Conservation (phyloP, 2,329 filamentous ascomycete genomes). For the Alternaria postmessia region DNA sequence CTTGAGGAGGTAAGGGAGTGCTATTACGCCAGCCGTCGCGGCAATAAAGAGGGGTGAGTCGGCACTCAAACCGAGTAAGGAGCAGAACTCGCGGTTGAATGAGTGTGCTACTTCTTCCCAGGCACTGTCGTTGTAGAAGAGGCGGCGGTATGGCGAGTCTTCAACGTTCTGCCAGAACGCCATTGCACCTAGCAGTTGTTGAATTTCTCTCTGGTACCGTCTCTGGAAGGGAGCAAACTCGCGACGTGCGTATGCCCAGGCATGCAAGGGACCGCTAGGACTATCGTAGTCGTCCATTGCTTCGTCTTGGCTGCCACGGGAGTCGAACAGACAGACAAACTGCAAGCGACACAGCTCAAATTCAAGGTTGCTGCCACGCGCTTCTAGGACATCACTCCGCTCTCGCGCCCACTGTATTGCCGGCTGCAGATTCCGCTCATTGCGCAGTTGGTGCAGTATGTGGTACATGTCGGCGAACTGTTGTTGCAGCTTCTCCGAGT, state of each 20-base stretch:
- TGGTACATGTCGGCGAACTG: slow-evolving; percentile 91
- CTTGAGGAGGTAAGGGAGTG: slow-evolving; percentile 87
- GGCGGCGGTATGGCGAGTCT: slow-evolving; percentile 77
- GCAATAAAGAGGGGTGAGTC: slow-evolving; percentile 94
- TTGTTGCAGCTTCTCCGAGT: slow-evolving; percentile 74
- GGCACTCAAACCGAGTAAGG: slow-evolving; percentile 84
- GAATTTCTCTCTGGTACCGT: slow-evolving; percentile 80
- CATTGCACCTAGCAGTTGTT: slow-evolving; percentile 82
- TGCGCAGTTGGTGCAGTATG: slow-evolving; percentile 80
- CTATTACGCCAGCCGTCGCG: slow-evolving; percentile 89
- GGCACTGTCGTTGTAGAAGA: slow-evolving; percentile 77
- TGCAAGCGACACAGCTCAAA: slow-evolving; percentile 93
- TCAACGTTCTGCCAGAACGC: slow-evolving; percentile 78
- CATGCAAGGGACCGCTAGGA: slow-evolving; percentile 63
- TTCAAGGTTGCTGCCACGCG: slow-evolving; percentile 88
- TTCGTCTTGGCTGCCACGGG: slow-evolving; percentile 55
- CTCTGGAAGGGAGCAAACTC: slow-evolving; percentile 78
- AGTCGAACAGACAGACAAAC: slow-evolving; percentile 83
- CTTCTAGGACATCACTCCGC: slow-evolving; percentile 76
- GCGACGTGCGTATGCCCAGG: slow-evolving; percentile 76
- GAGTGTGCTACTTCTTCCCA: slow-evolving; percentile 87
- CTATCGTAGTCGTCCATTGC: slow-evolving; percentile 48
- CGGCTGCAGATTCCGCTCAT: slow-evolving; percentile 74
- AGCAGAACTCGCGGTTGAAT: slow-evolving; percentile 95
- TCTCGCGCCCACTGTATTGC: slow-evolving; percentile 86